Evolutionary conservation across 2,329 filamentous ascomycete genomes (phyloP).

Genomic region (Tolypocladium guangdongense): DNA sequence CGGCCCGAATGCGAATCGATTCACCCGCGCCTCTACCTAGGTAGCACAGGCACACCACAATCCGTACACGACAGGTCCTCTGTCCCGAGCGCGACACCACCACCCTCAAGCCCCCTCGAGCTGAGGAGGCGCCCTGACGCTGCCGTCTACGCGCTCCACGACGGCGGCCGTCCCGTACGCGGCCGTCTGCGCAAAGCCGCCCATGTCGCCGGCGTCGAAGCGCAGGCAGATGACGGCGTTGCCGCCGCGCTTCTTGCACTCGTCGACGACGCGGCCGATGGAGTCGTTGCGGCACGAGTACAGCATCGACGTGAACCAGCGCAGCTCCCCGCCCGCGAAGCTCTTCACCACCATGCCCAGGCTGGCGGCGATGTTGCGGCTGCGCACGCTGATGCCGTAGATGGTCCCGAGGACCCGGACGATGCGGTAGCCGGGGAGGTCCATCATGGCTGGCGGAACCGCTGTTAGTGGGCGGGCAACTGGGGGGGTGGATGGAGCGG

Average conservation of each 20-base stretch:
- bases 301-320: conserved; percentile 48
- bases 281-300: conserved; percentile 49
- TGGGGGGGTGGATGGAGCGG: not conserved
- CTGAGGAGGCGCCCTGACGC: conserved; percentile 14
- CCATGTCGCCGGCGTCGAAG: conserved; percentile 45
- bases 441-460: conserved; percentile 39
- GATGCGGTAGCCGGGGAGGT: conserved; percentile 49
- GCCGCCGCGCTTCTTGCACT: conserved; percentile 45
- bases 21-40: too few relatives aligned
- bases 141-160: conserved; percentile 42
- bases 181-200: conserved; percentile 45
- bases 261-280: conserved; percentile 42
- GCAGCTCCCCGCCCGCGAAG: conserved; percentile 46
- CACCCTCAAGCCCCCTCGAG: conserved; percentile 4
- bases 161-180: conserved; percentile 50
- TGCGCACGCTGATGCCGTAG: conserved; percentile 45
- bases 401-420: conserved; percentile 46
- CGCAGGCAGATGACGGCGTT: conserved; percentile 49
- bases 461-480: not conserved
- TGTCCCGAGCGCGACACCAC: not conserved
- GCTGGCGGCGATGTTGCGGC: conserved; percentile 46
- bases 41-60: too few relatives aligned
- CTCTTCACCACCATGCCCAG: conserved; percentile 46
- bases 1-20: too few relatives aligned
- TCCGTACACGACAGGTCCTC: too few relatives aligned